phyloP scores from a whole-genome alignment of 1,139 yeast species.

The Protomyces macrosporus region DNA sequence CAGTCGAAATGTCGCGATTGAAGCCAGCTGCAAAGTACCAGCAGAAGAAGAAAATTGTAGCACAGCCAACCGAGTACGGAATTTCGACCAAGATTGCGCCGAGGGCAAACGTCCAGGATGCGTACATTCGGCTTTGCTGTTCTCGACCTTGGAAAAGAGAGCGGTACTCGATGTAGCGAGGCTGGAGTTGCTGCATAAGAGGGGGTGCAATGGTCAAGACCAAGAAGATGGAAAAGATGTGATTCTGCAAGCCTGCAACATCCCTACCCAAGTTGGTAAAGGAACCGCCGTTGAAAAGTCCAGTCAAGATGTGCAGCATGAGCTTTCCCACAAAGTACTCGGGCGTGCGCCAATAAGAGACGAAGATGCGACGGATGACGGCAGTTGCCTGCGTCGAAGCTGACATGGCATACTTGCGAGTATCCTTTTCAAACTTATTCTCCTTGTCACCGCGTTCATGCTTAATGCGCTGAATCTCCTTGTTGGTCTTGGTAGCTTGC shows the following conservation, averaged over 20 bases:
- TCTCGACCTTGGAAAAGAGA: slow-evolving; percentile 73
- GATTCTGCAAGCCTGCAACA: slow-evolving; percentile 38
- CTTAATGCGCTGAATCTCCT: slow-evolving; percentile 28
- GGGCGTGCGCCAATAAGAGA: slow-evolving; percentile 74
- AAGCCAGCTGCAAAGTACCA: slow-evolving; percentile 56
- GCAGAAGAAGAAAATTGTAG: slow-evolving; percentile 61
- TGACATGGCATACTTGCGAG: slow-evolving; percentile 41
- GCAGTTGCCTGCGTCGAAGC: slow-evolving; percentile 47
- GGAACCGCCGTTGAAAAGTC: slow-evolving; percentile 51
- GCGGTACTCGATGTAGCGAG: slow-evolving; percentile 54
- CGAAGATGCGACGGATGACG: slow-evolving; percentile 51
- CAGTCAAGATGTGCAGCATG: slow-evolving; percentile 46
- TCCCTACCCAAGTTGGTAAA: slow-evolving; percentile 40
- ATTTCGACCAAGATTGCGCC: slow-evolving; percentile 68
- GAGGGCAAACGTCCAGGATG: slow-evolving; percentile 54
- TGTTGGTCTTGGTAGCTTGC: slow-evolving; percentile 45
- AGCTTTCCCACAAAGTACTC: slow-evolving; percentile 53
- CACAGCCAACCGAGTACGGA: slow-evolving; percentile 65
- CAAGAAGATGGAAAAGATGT: slow-evolving; percentile 49
- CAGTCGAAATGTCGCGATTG: slow-evolving; percentile 45
- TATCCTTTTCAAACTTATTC: not conserved
- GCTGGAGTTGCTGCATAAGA: slow-evolving; percentile 53
- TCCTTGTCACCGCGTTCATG: not conserved
- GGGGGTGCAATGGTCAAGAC: slow-evolving; percentile 49
- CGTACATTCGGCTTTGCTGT: slow-evolving; percentile 58